phyloP scores from a whole-genome alignment of 768 basidiomycete species.

The Mycena alexandri region DNA sequence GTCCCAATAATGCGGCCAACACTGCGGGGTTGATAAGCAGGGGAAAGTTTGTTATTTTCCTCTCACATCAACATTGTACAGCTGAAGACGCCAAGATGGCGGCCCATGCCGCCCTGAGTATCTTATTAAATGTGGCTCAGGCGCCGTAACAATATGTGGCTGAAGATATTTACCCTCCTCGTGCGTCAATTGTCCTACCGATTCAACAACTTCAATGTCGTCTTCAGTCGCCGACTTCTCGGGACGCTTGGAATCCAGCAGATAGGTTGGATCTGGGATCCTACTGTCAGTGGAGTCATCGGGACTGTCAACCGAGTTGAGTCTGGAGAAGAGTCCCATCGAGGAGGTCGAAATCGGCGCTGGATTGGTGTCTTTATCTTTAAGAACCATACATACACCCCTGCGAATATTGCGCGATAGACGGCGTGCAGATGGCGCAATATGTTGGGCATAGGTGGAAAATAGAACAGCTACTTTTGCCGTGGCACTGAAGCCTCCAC shows the following conservation, averaged over 20 bases:
- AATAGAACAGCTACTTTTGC: too few relatives aligned
- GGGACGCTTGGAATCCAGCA: conserved; percentile 9
- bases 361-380: background rate
- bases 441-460: background rate
- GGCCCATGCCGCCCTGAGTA: conserved; percentile 67
- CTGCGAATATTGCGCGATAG: conserved; percentile 3
- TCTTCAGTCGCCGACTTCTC: conserved; percentile 17
- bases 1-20: conserved; percentile 72
- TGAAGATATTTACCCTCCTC: conserved; percentile 57
- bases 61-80: conserved; percentile 68
- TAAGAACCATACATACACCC: background rate
- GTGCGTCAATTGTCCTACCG: conserved; percentile 50
- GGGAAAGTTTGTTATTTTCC: too few relatives aligned
- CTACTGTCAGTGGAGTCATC: background rate
- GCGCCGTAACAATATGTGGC: background rate
- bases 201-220: conserved; percentile 9
- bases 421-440: background rate
- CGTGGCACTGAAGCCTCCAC: too few relatives aligned
- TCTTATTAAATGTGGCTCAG: conserved; percentile 44
- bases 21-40: conserved; percentile 36
- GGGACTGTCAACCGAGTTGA: background rate
- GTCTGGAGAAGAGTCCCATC: conserved; percentile 30
- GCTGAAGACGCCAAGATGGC: conserved; percentile 67
- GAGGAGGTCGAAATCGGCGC: background rate
- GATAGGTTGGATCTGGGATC: background rate